Evolutionary conservation across 139 green algal genomes (phyloP).

Genomic region (Chlorella ohadii): DNA sequence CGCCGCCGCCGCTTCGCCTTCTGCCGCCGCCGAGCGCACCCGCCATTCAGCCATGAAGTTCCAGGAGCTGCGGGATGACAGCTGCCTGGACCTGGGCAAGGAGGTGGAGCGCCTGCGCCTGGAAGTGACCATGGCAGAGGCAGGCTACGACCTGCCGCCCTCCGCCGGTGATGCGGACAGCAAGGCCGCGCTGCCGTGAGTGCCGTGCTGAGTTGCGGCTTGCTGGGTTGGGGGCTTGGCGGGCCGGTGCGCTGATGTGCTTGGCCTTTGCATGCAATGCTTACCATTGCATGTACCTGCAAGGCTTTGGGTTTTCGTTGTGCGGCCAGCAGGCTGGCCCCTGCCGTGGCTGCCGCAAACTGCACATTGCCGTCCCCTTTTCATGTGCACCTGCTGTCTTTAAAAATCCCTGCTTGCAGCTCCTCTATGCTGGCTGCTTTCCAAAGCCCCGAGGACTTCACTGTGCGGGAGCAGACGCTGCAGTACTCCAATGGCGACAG

Average conservation of each 20-base stretch:
- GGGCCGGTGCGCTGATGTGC: too few species aligned
- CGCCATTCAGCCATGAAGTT: conserved; percentile 15
- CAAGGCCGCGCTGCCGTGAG: too few species aligned
- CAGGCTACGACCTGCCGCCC: not conserved
- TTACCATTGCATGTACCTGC: too few species aligned
- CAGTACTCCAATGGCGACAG: conserved; percentile 31
- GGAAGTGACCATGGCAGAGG: conserved; percentile 32
- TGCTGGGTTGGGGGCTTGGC: too few species aligned
- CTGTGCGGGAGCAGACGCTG: conserved; percentile 22
- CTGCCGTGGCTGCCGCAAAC: too few species aligned
- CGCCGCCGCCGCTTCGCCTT: too few species aligned
- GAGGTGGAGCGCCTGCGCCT: conserved; percentile 42
- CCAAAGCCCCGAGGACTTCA: conserved; percentile 43
- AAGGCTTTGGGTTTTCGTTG: too few species aligned
- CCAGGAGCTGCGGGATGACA: conserved; percentile 23
- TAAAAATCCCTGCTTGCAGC: not conserved
- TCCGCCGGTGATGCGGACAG: not conserved
- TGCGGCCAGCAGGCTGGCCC: too few species aligned
- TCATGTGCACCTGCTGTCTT: not conserved
- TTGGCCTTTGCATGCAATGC: too few species aligned
- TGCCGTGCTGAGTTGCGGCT: too few species aligned
- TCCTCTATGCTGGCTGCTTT: conserved; percentile 22
- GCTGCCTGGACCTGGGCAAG: conserved; percentile 9
- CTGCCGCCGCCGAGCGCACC: not conserved
- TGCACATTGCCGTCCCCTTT: too few species aligned